phyloP scores from a whole-genome alignment of 352 stramenopile species.

The Aphanomyces astaci region DNA sequence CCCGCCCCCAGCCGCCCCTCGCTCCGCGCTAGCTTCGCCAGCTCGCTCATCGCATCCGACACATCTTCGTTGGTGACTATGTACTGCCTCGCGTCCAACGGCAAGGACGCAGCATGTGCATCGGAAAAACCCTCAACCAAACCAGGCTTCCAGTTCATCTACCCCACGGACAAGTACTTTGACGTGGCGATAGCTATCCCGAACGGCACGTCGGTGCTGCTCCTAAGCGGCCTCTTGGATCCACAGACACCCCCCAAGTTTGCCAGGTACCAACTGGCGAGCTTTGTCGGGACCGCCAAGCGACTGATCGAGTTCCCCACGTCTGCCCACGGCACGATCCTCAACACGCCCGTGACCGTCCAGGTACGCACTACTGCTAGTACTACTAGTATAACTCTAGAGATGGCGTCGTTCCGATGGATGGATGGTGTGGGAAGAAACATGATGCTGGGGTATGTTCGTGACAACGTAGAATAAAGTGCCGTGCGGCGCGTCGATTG shows the following conservation, averaged over 20 bases:
- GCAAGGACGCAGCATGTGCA: not conserved
- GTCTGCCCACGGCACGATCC: slow-evolving; percentile 33
- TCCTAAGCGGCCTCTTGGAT: slow-evolving; percentile 46
- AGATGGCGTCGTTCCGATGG: too few species aligned
- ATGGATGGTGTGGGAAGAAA: too few species aligned
- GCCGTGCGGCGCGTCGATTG: slow-evolving; percentile 38
- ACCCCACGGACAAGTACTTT: slow-evolving; percentile 45
- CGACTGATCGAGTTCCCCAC: slow-evolving; percentile 43
- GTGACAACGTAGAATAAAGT: slow-evolving; percentile 18
- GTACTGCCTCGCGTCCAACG: slow-evolving; percentile 44
- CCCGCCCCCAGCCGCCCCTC: slow-evolving; percentile 23
- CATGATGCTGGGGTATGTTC: too few species aligned
- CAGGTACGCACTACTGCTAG: too few species aligned
- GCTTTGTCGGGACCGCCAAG: slow-evolving; percentile 33
- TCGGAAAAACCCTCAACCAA: too few species aligned
- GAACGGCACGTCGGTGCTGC: slow-evolving; percentile 33
- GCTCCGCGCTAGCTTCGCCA: slow-evolving; percentile 29
- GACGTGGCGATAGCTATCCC: slow-evolving; percentile 37
- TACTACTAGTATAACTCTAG: too few species aligned
- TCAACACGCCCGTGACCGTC: slow-evolving; percentile 29
- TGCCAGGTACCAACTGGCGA: slow-evolving; percentile 31
- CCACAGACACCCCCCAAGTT: slow-evolving; percentile 47
- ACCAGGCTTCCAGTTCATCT: slow-evolving; percentile 35
- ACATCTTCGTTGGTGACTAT: slow-evolving; percentile 25
- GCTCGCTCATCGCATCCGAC: slow-evolving; percentile 26